Percentiles rank a stretch among this genome's conserved stretches.
Conservation (phyloP, 371 early-diverging fungal genomes). For the Ordospora colligata region DNA sequence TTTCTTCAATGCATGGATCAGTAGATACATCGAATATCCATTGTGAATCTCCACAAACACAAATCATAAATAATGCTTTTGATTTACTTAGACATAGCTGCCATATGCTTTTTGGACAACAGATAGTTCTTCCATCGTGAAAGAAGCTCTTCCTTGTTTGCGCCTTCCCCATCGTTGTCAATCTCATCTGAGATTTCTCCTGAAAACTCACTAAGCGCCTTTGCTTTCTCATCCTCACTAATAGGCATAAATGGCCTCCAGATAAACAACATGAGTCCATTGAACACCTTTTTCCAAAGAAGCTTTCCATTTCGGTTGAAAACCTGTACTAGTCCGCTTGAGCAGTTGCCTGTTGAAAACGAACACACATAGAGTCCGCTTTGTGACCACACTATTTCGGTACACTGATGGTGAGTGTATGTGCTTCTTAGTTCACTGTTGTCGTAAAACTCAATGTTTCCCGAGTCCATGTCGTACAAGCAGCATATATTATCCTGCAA, state of each 20-base stretch:
- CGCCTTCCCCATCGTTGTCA: not conserved
- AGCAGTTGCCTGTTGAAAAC: not conserved
- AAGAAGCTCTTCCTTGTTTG: conserved; percentile 10
- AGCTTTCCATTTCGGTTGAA: conserved; percentile 48
- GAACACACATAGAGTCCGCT: conserved; percentile 41
- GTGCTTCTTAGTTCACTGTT: conserved; percentile 12
- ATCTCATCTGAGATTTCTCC: not conserved
- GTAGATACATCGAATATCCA: not conserved
- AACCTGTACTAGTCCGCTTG: conserved; percentile 43
- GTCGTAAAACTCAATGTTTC: conserved; percentile 51
- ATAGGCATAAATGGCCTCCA: conserved; percentile 39
- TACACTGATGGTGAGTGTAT: conserved; percentile 37
- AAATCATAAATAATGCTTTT: not conserved
- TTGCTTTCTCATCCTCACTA: conserved; percentile 11
- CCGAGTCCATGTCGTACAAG: conserved; percentile 23
- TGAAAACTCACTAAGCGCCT: not conserved
- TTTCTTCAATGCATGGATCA: not conserved
- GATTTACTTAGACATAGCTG: not conserved
- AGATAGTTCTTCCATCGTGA: conserved; percentile 40
- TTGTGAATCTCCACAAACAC: too few species aligned
- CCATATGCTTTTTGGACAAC: not conserved
- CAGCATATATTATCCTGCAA: not conserved
- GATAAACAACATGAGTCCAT: conserved; percentile 11
- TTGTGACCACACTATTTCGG: conserved; percentile 41
- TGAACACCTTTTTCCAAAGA: conserved; percentile 41